Evolutionary conservation across 1,284 basidiomycete species (phyloP).

Genomic region (Puccinia horiana): DNA sequence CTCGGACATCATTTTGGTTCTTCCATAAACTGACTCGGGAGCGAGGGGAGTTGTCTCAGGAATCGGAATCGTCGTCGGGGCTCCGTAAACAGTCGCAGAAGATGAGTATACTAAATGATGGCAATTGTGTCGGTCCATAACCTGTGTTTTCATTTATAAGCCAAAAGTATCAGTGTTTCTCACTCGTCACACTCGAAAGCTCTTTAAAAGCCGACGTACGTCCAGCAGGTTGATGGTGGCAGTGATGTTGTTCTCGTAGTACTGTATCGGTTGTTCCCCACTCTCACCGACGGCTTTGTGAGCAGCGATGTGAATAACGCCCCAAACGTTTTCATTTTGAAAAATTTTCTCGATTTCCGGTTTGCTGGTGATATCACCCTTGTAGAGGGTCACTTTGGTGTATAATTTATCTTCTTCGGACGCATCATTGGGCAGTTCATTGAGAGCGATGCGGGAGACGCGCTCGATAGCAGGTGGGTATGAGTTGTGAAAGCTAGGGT

Average conservation of each 20-base stretch:
- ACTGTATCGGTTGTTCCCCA: conserved; percentile 86
- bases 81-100: conserved; percentile 98
- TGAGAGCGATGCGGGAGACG: conserved; percentile 75
- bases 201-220: conserved; percentile 55
- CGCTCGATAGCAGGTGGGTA: conserved; percentile 71
- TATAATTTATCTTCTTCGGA: conserved; percentile 63
- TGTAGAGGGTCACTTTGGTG: conserved; percentile 69
- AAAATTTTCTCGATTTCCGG: conserved; percentile 75
- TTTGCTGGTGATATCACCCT: conserved; percentile 73
- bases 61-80: conserved; percentile 86
- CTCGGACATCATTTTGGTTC: conserved; percentile 93
- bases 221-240: conserved; percentile 77
- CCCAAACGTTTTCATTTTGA: conserved; percentile 87
- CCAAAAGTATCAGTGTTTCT: conserved; percentile 50
- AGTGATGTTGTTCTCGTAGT: conserved; percentile 87
- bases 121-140: conserved; percentile 81
- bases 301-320: conserved; percentile 92
- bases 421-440: conserved; percentile 67
- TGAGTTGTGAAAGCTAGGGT: conserved; percentile 73
- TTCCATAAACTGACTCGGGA: conserved; percentile 91
- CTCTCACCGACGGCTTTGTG: conserved; percentile 98
- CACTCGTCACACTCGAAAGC: background rate
- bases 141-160: conserved; percentile 60
- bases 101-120: conserved; percentile 92
- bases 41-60: conserved; percentile 85